A percentile compares a stretch with the other conserved stretches of the same genome.
phyloP scores from a whole-genome alignment of 2,329 filamentous ascomycete species.

The Aspergillus sp. region DNA sequence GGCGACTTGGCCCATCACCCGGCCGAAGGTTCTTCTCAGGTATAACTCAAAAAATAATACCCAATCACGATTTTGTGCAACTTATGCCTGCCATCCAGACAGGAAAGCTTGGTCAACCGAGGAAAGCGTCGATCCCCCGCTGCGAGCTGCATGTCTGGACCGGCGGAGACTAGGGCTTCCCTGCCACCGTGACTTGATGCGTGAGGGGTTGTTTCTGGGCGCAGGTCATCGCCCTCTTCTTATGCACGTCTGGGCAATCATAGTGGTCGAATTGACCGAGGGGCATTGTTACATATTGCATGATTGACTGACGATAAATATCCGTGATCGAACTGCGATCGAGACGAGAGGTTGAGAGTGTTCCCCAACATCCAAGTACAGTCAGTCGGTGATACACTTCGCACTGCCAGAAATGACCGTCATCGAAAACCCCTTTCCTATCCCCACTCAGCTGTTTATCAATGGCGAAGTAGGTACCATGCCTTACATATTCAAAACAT shows the following conservation, averaged over 20 bases:
- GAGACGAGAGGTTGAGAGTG: neutral
- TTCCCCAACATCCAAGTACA: neutral
- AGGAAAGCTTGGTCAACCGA: neutral
- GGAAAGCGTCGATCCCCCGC: neutral
- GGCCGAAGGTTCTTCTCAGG: neutral
- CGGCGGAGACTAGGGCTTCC: no score
- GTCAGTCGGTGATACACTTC: no score
- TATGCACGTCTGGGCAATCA: neutral
- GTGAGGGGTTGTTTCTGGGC: neutral
- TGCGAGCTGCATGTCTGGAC: no score
- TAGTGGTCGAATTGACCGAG: neutral
- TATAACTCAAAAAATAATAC: neutral
- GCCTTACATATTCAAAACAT: neutral
- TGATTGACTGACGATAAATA: neutral
- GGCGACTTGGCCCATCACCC: neutral
- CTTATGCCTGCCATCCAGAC: neutral
- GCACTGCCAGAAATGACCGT: neutral
- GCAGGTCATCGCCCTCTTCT: neutral
- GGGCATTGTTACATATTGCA: neutral
- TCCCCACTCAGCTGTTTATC: conserved; percentile 1
- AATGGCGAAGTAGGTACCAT: neutral
- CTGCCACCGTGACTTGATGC: no score
- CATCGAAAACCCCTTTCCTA: neutral
- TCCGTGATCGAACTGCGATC: neutral
- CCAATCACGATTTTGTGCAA: neutral